These are phyloP conservation scores for Cladobotryum mycophilum DNA, from an alignment of 2,329 filamentous ascomycete genomes.

Conservation along the genomic window DNA sequence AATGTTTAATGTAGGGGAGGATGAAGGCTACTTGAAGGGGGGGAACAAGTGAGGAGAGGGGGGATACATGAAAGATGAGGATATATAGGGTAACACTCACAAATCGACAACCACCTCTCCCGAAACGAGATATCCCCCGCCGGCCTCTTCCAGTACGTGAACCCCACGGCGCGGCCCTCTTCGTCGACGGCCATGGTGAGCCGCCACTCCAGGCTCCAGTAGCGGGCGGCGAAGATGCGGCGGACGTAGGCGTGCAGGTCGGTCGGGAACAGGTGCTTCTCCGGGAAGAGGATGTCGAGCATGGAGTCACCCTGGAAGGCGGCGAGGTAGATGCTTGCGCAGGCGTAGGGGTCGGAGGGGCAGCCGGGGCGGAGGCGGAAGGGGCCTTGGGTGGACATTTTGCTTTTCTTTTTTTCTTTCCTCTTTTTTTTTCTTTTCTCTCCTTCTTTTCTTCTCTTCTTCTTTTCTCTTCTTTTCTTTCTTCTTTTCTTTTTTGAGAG, in stretches of 20 bases:
- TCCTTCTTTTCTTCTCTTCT: no score
- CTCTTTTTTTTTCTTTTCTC: no score
- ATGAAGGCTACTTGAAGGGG: no score
- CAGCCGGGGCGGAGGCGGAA: constrained; percentile 25
- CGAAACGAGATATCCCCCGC: constrained; percentile 19
- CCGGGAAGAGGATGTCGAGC: constrained; percentile 28
- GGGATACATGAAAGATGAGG: no score
- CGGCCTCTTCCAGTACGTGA: constrained; percentile 30
- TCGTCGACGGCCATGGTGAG: constrained; percentile 21
- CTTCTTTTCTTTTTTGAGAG: no score
- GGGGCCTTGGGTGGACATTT: background rate
- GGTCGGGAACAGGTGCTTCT: constrained; percentile 15
- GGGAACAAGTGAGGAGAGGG: no score
- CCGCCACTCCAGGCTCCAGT: constrained; percentile 27
- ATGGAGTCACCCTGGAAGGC: constrained; percentile 25
- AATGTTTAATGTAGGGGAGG: no score
- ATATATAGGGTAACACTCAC: constrained; percentile 18
- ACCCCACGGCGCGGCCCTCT: constrained; percentile 19
- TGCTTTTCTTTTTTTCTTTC: background rate
- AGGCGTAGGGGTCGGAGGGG: constrained; percentile 22
- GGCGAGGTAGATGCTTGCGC: constrained; percentile 22
- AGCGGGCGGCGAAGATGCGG: constrained; percentile 25
- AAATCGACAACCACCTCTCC: constrained; percentile 26
- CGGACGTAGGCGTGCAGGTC: constrained; percentile 17
- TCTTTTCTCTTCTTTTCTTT: no score